Evolutionary conservation across 2,329 filamentous ascomycete species (phyloP).

Genomic region (Pseudocercospora fijiensis): DNA sequence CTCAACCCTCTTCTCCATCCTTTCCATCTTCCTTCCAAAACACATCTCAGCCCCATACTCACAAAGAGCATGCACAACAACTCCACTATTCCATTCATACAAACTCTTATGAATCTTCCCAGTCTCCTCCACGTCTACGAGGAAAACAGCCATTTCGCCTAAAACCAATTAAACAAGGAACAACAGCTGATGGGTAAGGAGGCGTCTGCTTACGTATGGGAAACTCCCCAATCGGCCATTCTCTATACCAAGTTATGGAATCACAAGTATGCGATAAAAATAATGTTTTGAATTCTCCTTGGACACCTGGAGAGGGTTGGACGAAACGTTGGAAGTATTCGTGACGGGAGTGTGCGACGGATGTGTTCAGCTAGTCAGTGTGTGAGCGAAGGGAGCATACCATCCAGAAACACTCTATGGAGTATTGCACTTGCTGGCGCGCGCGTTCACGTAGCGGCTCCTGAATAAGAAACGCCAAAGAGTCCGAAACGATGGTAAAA

Average conservation of each 20-base stretch:
- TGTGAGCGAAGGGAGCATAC: neutral
- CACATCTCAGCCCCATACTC: neutral
- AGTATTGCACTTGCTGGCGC: no score
- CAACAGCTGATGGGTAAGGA: no score
- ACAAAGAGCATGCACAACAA: neutral
- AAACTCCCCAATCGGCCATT: neutral
- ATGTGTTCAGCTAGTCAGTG: neutral
- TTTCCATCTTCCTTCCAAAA: neutral
- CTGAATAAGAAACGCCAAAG: neutral
- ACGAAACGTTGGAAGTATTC: neutral
- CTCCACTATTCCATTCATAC: neutral
- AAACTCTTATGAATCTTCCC: neutral
- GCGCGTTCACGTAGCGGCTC: neutral
- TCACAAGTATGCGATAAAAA: neutral
- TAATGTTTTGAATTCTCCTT: neutral
- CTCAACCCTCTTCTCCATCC: neutral
- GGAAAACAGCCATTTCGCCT: neutral
- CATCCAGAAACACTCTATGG: no score
- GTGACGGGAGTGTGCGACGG: neutral
- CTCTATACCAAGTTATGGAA: neutral
- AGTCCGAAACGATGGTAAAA: neutral
- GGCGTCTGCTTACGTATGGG: neutral
- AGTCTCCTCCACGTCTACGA: neutral
- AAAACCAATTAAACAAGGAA: no score
- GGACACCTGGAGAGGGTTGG: neutral